Conservation (phyloP, 83 land plant species). For the Larix sibirica region DNA sequence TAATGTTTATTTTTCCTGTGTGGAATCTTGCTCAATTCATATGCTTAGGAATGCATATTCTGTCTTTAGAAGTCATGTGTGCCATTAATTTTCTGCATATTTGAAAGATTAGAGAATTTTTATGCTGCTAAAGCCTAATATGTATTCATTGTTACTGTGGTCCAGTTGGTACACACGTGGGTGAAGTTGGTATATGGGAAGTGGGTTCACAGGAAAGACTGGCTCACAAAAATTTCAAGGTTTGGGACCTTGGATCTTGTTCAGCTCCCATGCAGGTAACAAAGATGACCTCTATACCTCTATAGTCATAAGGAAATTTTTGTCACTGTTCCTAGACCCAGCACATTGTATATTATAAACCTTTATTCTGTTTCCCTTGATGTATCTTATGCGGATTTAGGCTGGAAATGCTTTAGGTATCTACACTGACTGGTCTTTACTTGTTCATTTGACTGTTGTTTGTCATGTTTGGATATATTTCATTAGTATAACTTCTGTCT, state of each 20-base stretch:
- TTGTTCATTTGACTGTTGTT: too few species aligned
- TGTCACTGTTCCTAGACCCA: too few species aligned
- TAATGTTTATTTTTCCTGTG: not conserved
- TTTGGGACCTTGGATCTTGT: constrained; percentile 70
- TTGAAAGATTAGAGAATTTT: not conserved
- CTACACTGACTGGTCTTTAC: not conserved
- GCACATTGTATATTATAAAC: too few species aligned
- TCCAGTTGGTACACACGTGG: constrained; percentile 82
- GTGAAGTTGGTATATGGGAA: constrained; percentile 74
- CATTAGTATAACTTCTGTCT: too few species aligned
- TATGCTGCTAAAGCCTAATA: not conserved
- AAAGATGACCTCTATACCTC: not conserved
- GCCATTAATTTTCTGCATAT: not conserved
- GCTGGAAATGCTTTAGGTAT: not conserved
- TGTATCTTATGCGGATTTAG: not conserved
- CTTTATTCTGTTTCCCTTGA: too few species aligned
- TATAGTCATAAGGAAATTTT: too few species aligned
- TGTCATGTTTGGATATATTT: too few species aligned
- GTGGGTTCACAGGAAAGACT: constrained; percentile 60
- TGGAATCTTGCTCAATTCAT: not conserved
- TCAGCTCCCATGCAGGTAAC: constrained; percentile 30
- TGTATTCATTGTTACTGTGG: constrained; percentile 12
- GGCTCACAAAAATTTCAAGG: constrained; percentile 58
- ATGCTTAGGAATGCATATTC: not conserved
- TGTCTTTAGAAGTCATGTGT: not conserved